Percentiles rank a stretch among this genome's conserved stretches.
phyloP scores from a whole-genome alignment of 2,329 filamentous ascomycete genomes.

The Penicillium sp. region DNA sequence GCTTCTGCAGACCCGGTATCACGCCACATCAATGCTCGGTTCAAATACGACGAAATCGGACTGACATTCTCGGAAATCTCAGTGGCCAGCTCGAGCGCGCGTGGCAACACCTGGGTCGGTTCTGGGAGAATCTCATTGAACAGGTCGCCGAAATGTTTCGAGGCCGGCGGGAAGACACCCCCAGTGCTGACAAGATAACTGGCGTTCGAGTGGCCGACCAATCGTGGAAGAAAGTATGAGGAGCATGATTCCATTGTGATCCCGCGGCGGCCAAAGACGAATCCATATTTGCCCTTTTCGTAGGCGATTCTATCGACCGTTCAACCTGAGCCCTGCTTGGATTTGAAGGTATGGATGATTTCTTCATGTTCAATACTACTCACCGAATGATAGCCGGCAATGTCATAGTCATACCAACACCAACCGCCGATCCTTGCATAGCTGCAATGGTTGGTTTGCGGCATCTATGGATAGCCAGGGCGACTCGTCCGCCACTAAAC shows the following conservation, averaged over 20 bases:
- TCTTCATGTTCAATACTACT: background rate
- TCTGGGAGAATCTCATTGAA: slow-evolving; percentile 66
- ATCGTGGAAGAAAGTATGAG: slow-evolving; percentile 70
- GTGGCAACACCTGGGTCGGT: slow-evolving; percentile 61
- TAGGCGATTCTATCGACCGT: slow-evolving; percentile 51
- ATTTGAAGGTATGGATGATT: background rate
- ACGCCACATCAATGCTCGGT: slow-evolving; percentile 70
- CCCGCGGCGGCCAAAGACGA: slow-evolving; percentile 71
- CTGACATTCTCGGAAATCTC: slow-evolving; percentile 70
- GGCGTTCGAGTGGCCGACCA: slow-evolving; percentile 57
- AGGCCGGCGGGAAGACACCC: slow-evolving; percentile 54
- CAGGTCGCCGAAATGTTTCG: slow-evolving; percentile 54
- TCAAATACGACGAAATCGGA: slow-evolving; percentile 63
- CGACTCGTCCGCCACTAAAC: slow-evolving; percentile 30
- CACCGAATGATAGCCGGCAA: slow-evolving; percentile 56
- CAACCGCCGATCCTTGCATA: slow-evolving; percentile 58
- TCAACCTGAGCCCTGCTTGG: background rate
- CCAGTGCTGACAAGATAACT: slow-evolving; percentile 61
- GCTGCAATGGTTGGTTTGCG: slow-evolving; percentile 60
- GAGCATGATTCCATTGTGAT: slow-evolving; percentile 72
- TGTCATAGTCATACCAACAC: slow-evolving; percentile 61
- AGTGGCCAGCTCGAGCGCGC: slow-evolving; percentile 65
- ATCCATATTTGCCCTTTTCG: slow-evolving; percentile 65
- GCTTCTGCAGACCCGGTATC: slow-evolving; percentile 61
- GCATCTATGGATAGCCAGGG: slow-evolving; percentile 58